Percentiles rank a stretch among this genome's conserved stretches.
Evolutionary conservation across 2,329 filamentous ascomycete genomes (phyloP).

Genomic region (Aureobasidium sp.): DNA sequence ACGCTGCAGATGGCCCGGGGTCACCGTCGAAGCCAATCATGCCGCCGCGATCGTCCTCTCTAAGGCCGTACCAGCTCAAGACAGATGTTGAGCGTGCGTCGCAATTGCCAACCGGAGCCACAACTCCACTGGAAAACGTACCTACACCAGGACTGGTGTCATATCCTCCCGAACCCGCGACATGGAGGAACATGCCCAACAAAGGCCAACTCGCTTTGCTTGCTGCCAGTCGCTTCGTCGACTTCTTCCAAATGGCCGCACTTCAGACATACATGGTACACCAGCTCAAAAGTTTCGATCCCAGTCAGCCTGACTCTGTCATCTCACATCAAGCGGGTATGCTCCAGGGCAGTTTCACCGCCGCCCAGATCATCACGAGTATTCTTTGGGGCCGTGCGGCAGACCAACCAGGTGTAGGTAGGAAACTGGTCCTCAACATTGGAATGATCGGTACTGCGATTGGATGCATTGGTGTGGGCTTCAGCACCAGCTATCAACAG

Average conservation of each 20-base stretch:
- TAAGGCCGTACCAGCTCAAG: conserved; percentile 5
- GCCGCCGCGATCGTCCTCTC: conserved; percentile 2
- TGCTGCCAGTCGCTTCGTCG: conserved; percentile 35
- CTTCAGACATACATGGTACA: conserved; percentile 40
- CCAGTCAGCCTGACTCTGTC: conserved; percentile 40
- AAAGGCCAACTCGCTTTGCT: conserved; percentile 36
- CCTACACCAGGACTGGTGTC: conserved; percentile 14
- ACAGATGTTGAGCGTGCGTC: background rate
- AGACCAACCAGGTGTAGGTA: conserved; percentile 39
- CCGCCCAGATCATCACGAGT: conserved; percentile 37
- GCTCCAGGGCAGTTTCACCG: conserved; percentile 36
- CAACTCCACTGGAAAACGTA: conserved; percentile 1
- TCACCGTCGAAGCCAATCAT: background rate
- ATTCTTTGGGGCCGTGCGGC: conserved; percentile 37
- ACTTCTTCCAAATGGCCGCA: conserved; percentile 40
- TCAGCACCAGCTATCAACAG: conserved; percentile 34
- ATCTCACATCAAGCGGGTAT: conserved; percentile 38
- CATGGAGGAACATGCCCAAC: conserved; percentile 36
- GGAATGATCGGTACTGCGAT: conserved; percentile 35
- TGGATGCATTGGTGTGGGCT: conserved; percentile 34
- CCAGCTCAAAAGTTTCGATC: conserved; percentile 37
- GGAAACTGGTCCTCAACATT: conserved; percentile 35
- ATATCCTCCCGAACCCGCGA: conserved; percentile 23
- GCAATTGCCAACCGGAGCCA: background rate
- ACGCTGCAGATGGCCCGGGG: background rate